Evolutionary conservation across 179 eudicot species (phyloP), one percentile per base, ranked within the genome.

Genomic region (Camellia oleifera): DNA sequence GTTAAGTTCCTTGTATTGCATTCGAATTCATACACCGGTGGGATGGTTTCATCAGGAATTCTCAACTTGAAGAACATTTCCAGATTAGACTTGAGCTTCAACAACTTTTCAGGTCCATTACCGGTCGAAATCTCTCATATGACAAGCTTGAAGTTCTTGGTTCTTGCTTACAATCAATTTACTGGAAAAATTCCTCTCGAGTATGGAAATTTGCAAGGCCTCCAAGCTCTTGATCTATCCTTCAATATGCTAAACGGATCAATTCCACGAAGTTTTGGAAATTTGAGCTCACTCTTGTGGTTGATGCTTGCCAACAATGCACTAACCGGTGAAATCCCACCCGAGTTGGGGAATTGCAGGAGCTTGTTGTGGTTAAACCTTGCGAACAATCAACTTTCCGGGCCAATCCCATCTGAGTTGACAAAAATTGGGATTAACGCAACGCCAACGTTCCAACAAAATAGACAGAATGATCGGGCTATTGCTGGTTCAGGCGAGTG

Each of bases 291-390:
- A 6, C 92, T 97, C 60, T 80, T 97, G 18, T 97, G 99, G 99
- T 85, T 97, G 65, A 97, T 97, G 99, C 90, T 97, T 17, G 97
- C 97, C 9, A 89, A 90, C 80, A 97, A 97, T 83, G 78, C 89
- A 17, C 73, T 97, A 45, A 79, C 93, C 8, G 97, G 99, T 65
- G 86, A 83, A 83, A 91, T 97, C 70, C 98, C 99, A 23, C 85
- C 81, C 18, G 92, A 94, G 74, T 58, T 97, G 76, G 99, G 99
- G 48, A 91, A 90, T 66, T 97, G 99, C 74, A 84, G 84, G 77
- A 94, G 99, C 89, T 84, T 97, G 80, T 79, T 94, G 53, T 94
- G 99, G 99, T 72, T 97, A 72, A 97, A 97, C 81, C 84, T 97
- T 50, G 94, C 91, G 13, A 88, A 92, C 79, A 97, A 97, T 81